Conservation (phyloP, 495 filamentous ascomycete species). For the Geopyxis carbonaria region DNA sequence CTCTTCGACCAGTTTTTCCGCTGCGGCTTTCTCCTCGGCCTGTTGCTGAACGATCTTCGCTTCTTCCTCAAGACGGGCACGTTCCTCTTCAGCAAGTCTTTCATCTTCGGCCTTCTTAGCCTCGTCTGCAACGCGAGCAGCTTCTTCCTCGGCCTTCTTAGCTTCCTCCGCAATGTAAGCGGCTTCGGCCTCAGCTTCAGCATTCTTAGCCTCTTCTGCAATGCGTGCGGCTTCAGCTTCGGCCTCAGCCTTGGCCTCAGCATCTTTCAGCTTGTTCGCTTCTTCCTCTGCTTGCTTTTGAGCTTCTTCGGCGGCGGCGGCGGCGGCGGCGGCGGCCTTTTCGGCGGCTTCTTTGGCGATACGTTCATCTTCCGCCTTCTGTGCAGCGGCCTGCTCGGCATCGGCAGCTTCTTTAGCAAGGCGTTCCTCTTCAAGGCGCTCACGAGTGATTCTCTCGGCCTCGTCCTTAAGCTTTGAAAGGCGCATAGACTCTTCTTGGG, state of each 20-base stretch:
- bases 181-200: slow-evolving; percentile 1
- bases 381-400: neutral
- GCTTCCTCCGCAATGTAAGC: neutral
- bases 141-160: slow-evolving; percentile 3
- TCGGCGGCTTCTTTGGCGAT: neutral
- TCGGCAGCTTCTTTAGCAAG: neutral
- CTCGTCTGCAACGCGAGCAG: neutral
- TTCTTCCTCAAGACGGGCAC: neutral
- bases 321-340: neutral
- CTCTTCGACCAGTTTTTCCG: neutral
- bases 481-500: neutral
- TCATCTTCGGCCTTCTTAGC: neutral
- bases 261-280: neutral
- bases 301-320: neutral
- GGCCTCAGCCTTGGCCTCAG: neutral
- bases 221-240: neutral
- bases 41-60: neutral
- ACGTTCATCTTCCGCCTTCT: neutral
- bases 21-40: neutral
- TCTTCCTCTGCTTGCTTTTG: neutral
- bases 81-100: no score
- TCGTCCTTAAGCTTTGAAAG: neutral
- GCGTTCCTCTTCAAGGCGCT: neutral
- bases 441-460: neutral
- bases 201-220: no score